Percentiles rank a stretch among this genome's conserved stretches.
Conservation (phyloP, 495 filamentous ascomycete genomes). For the Neurospora sp. region DNA sequence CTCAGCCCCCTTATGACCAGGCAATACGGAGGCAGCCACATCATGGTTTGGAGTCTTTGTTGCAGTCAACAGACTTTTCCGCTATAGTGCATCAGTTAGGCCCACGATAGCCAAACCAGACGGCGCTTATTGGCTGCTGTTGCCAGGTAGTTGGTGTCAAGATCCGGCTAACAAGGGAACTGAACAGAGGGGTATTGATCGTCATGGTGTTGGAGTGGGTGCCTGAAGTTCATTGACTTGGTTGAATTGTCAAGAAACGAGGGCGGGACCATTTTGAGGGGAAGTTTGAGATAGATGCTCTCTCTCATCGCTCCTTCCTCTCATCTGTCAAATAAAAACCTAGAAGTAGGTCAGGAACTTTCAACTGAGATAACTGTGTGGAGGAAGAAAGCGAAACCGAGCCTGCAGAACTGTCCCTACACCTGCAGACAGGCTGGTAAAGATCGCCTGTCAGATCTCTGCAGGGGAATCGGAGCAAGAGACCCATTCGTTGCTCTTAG, state of each 20-base stretch:
- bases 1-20: background rate
- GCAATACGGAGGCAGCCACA: background rate
- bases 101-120: background rate
- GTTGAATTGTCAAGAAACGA: background rate
- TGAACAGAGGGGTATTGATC: background rate
- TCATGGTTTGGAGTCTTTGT: background rate
- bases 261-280: background rate
- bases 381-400: too few relatives aligned
- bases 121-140: background rate
- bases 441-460: background rate
- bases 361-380: background rate
- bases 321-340: background rate
- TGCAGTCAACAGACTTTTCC: background rate
- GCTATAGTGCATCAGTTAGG: background rate
- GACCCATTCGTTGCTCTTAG: background rate
- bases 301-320: background rate
- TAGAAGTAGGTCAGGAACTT: background rate
- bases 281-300: background rate
- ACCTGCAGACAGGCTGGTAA: too few relatives aligned
- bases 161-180: background rate
- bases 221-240: too few relatives aligned
- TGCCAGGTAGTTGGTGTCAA: background rate
- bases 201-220: background rate
- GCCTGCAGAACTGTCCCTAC: too few relatives aligned
- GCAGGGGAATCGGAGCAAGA: background rate